Base-by-base conservation (phyloP, 352 stramenopile genomes). In the Thalassiosira livingstoniorum region DNA sequence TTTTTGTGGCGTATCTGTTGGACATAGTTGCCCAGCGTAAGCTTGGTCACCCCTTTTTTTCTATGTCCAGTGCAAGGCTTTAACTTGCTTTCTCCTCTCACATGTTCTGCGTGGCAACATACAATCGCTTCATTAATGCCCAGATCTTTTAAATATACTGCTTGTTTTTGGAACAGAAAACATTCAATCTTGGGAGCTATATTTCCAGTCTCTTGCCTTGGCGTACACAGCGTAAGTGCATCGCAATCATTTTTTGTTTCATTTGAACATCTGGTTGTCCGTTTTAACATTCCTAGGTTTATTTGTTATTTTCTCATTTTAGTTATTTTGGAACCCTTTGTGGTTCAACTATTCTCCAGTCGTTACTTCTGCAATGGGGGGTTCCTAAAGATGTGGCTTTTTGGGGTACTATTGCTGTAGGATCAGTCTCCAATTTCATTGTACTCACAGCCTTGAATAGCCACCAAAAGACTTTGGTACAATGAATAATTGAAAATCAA, bases 151-250 rank as follows among this genome's bases (percentile, higher is more conserved):
- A 0, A 86, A 92, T 81, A 87, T 87, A 21, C 61, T 81, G 25
- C 45, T 92, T 2, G 87, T 92, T 0, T 93, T 91, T 70, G 89
- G 89, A 66, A 23, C 90, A 51, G 67, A 90, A n/a, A 92, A 78
- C n/a, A 92, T 93, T 35, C 47, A 83, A 58, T 90, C 87, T n/a
- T 66, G 61, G 42, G 82, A 90, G 60, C 83, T 91, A 42, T 93
- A 93, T 70, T 67, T 80, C 15, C 69, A 54, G 57, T 81, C 69
- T 29, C 43, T 87, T 10, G 51, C 69, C 42, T 69, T 62, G 62
- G 51, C 80, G 37, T 87, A 87, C 31, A 80, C 75, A 34, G 80
- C 80, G 77, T 85, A 27, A 83, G 75, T 69, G 37, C 27, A 34
- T 35, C 10, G 61, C 57, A 2, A 61, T 42, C 53, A 51, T 23